Evolutionary conservation across 2,329 filamentous ascomycete genomes (phyloP), one percentile per base, ranked within the genome.

Genomic region (Phialophora macrospora): DNA sequence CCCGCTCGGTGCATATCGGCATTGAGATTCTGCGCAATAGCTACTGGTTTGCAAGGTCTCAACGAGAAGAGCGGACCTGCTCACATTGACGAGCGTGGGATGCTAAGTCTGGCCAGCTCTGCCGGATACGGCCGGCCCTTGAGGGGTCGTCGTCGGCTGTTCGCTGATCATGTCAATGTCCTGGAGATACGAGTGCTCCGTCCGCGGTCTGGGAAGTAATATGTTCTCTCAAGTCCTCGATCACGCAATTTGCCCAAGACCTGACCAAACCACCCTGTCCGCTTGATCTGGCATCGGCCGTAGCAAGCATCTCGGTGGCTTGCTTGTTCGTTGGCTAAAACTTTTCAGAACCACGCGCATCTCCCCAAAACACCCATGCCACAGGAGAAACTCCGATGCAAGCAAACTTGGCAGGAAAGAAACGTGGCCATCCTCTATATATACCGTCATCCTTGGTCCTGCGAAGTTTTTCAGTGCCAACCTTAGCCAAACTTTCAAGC

Each of bases 201-300:
- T 41, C 24, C 30, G 8, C n/a, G 14, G 28, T 22, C 58, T 38
- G 22, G 7, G 30, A 30, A 60, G 20, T 28, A 55, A 55, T 34
- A 30, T 30, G 26, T 30, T 30, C 28, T 30, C 52, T n/a, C 52
- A 17, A 17, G 12, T 60, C 41, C n/a, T 24, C 28, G 30, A 60
- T 60, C 58, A 60, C 58, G 58, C 58, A 60, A 60, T 60, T 34
- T 51, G 32, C 46, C 46, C 58, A 54, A 46, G 20, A 52, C 22
- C 20, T 60, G 26, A 38, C 28, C 22, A 60, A 32, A 52, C 32
- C 58, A 51, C 32, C 58, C 34, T 32, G 48, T 34, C 44, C 24
- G 44, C 46, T 52, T 54, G 58, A 34, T 60, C 44, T 60, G 58
- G 46, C 58, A 60, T 51, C 24, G 48, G 30, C 17, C 20, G 14